Percentiles rank a stretch among this genome's conserved stretches.
phyloP scores from a whole-genome alignment of 2,329 filamentous ascomycete species.

The Berkeleyomyces rouxiae region DNA sequence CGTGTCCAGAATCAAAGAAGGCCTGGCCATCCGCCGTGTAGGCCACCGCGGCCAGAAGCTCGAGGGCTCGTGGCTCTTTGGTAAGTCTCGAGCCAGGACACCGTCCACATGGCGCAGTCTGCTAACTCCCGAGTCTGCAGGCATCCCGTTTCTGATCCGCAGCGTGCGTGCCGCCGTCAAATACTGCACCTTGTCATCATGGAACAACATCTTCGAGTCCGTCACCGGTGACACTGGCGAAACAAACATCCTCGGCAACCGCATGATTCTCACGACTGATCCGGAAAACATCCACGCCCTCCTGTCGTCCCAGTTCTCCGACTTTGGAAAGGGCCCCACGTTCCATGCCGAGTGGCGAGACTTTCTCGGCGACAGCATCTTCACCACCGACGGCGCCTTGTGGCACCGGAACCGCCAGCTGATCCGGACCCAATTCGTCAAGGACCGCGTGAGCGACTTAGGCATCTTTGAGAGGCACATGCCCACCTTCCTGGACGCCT shows the following conservation, averaged over 20 bases:
- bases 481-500: slow-evolving; percentile 1
- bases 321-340: slow-evolving; percentile 64
- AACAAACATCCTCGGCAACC: slow-evolving; percentile 33
- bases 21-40: slow-evolving; percentile 15
- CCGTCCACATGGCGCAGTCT: neutral
- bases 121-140: slow-evolving; percentile 19
- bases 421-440: slow-evolving; percentile 73
- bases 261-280: slow-evolving; percentile 62
- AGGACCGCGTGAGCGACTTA: slow-evolving; percentile 67
- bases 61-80: neutral
- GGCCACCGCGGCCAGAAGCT: neutral
- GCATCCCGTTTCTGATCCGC: slow-evolving; percentile 46
- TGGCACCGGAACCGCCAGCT: slow-evolving; percentile 75
- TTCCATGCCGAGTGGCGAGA: slow-evolving; percentile 63
- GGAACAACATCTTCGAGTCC: slow-evolving; percentile 34
- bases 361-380: slow-evolving; percentile 62
- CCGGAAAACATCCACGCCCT: slow-evolving; percentile 85
- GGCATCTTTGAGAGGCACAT: slow-evolving; percentile 68
- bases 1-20: slow-evolving; percentile 25
- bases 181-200: slow-evolving; percentile 45
- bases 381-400: slow-evolving; percentile 58
- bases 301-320: slow-evolving; percentile 66
- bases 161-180: slow-evolving; percentile 34
- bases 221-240: slow-evolving; percentile 42
- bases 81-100: neutral